Evolutionary conservation across 805 yeast species (phyloP), one percentile per base, ranked within the genome.

Genomic region (Danielia reshetovae): DNA sequence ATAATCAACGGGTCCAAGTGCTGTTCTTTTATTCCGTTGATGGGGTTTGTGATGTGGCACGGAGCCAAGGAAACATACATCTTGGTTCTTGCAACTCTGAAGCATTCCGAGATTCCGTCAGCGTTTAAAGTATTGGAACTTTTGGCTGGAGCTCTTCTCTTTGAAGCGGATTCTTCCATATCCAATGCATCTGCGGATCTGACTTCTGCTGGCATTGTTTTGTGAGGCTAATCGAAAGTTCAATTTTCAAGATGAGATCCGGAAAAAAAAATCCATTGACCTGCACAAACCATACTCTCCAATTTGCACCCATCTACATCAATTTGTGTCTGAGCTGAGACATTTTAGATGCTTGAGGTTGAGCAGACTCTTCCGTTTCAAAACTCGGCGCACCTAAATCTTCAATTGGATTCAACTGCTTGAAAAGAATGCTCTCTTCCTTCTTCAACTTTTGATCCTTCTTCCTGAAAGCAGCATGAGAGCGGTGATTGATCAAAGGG

Each of bases 61-160:
- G 99, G 98, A 4, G 99, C 96, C 34, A 93, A 57, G 7, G 96
- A 87, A 5, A 88, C 79, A 54, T 89, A 87, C 57, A 93, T 56
- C 11, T 77, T 64, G 2, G 83, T 64, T 34, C 73, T 66, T 36
- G 79, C 73, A 27, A 61, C 67, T 46, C 76, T 79, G 65, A 85
- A 86, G 54, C 95, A 83, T 51, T 79, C 75, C 2, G 90, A 74
- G 11, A 75, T 38, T 0, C 82, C 82, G 16, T 68, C 62, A 4
- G 40, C 50, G 39, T 59, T 57, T 15, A 64, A 33, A 6, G 63
- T 59, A 42, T 72, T 72, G 32, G 65, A 48, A 32, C 61, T 61
- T 43, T 55, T 52, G 29, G 52, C 36, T 9, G 31, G 30, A 12
- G 30, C 29, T 24, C 36, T 28, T 26, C 22, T 32, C 29, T 38